Evolutionary conservation across 768 basidiomycete species (phyloP).

Genomic region (Psilocybe cyanescens): DNA sequence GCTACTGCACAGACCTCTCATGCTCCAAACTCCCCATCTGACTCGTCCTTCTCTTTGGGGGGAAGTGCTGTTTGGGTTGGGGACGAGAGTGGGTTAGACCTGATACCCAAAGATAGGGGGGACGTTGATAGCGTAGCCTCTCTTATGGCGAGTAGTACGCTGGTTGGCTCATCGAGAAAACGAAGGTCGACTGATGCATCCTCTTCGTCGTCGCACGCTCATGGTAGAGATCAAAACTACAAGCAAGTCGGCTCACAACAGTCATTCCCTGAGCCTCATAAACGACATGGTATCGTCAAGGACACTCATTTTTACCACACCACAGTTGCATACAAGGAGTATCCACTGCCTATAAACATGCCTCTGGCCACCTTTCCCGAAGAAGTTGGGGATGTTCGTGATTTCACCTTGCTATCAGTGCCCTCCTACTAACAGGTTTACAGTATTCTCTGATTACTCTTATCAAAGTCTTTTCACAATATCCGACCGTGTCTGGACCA

Average conservation of each 20-base stretch:
- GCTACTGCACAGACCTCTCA: conserved; percentile 30
- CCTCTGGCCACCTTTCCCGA: conserved; percentile 89
- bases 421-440: conserved; percentile 8
- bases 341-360: conserved; percentile 87
- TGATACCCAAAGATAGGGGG: conserved; percentile 46
- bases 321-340: conserved; percentile 79
- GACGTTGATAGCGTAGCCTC: conserved; percentile 49
- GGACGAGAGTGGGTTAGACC: conserved; percentile 64
- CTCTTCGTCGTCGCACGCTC: conserved; percentile 66
- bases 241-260: conserved; percentile 40
- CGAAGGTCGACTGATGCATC: conserved; percentile 77
- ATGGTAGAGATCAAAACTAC: conserved; percentile 43
- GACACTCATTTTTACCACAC: conserved; percentile 97
- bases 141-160: conserved; percentile 39
- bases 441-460: conserved; percentile 94
- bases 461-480: conserved; percentile 75
- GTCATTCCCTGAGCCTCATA: conserved; percentile 48
- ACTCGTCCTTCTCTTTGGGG: conserved; percentile 76
- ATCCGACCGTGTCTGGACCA: conserved; percentile 68
- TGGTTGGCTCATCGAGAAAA: conserved; percentile 45
- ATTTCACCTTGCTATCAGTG: conserved; percentile 3
- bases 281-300: conserved; percentile 58
- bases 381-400: conserved; percentile 92
- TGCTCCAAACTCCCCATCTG: conserved; percentile 61
- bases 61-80: conserved; percentile 87